Conservation (phyloP, 352 stramenopile species). For the Phytophthora hybrid region DNA sequence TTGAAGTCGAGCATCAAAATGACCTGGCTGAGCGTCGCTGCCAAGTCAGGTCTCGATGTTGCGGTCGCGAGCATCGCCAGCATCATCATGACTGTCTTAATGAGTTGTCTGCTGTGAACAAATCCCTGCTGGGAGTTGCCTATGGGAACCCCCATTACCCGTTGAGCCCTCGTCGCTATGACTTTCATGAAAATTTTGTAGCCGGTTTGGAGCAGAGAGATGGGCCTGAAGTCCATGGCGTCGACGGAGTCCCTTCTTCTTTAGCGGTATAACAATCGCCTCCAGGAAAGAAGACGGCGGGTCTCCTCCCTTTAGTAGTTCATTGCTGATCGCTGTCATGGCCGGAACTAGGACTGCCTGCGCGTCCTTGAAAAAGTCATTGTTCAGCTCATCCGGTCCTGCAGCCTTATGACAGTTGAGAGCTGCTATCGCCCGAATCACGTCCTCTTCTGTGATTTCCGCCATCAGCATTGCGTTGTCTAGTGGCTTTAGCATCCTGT, state of each 20-base stretch:
- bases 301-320: neutral
- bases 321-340: neutral
- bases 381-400: neutral
- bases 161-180: neutral
- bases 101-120: neutral
- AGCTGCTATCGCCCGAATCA: neutral
- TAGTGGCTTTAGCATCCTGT: too few species aligned
- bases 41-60: neutral
- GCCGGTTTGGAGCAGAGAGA: neutral
- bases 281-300: neutral
- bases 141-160: neutral
- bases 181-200: neutral
- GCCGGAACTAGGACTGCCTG: neutral
- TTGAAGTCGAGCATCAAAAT: neutral
- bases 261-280: neutral
- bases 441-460: neutral
- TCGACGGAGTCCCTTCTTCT: neutral
- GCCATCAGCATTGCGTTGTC: neutral
- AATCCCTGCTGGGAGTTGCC: neutral
- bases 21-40: neutral
- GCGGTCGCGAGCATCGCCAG: neutral
- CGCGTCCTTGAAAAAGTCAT: neutral
- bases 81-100: constrained; percentile 6
- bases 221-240: neutral
- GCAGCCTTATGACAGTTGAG: neutral